Conservation (phyloP, 108 stramenopile species). For the Nitzschia sp. region DNA sequence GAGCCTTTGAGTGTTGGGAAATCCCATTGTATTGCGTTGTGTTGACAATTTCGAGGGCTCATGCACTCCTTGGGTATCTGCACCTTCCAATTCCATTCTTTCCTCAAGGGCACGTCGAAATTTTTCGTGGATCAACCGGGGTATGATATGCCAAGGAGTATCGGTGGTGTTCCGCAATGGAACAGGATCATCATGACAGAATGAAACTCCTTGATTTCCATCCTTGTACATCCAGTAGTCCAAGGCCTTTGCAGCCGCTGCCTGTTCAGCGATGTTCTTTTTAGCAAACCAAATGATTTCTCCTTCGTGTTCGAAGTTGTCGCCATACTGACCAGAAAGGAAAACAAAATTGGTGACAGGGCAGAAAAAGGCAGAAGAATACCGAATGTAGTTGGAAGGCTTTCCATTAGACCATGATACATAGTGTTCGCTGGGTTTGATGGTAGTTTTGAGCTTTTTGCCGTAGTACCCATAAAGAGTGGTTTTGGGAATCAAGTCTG, state of each 20-base stretch:
- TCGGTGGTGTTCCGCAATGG: too few species aligned
- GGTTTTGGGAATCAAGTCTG: constrained; percentile 26
- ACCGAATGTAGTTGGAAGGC: constrained; percentile 11
- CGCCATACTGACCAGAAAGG: constrained; percentile 7
- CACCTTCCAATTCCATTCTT: too few species aligned
- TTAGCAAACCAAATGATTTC: constrained; percentile 19
- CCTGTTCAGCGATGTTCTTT: constrained; percentile 48
- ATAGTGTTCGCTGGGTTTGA: constrained; percentile 30
- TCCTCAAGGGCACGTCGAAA: too few species aligned
- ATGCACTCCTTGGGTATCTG: too few species aligned
- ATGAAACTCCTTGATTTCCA: not conserved
- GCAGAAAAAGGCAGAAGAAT: constrained; percentile 25
- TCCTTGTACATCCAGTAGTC: constrained; percentile 44
- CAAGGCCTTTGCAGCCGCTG: constrained; percentile 45
- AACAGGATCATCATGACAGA: too few species aligned
- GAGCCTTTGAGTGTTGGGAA: too few species aligned
- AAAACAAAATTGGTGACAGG: constrained; percentile 25
- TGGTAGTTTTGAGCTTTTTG: constrained; percentile 22
- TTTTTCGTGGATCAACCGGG: too few species aligned
- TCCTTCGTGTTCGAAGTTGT: not conserved
- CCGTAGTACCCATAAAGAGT: constrained; percentile 23
- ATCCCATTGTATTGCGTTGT: too few species aligned
- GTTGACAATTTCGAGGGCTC: too few species aligned
- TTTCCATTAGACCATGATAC: constrained; percentile 40
- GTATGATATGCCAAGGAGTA: too few species aligned